These are phyloP conservation scores for Calycina herbarum DNA, from an alignment of 2,329 filamentous ascomycete species.

Conservation along the genomic window DNA sequence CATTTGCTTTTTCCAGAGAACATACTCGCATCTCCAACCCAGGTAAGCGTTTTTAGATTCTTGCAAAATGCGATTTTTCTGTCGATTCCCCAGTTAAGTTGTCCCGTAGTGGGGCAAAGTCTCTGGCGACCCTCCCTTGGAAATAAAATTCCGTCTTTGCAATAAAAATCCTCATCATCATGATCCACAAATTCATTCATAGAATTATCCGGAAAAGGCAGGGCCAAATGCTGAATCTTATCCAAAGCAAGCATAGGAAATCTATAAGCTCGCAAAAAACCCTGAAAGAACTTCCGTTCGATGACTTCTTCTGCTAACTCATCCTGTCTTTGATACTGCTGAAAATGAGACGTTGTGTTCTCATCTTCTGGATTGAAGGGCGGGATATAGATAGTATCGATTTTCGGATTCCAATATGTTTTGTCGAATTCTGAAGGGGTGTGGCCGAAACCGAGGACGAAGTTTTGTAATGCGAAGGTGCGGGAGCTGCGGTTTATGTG, in stretches of 20 bases:
- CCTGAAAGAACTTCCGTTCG: background rate
- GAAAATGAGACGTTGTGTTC: background rate
- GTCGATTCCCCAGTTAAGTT: background rate
- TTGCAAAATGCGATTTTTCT: background rate
- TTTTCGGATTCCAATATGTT: background rate
- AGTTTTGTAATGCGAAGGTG: background rate
- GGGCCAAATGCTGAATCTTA: background rate
- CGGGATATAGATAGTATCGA: background rate
- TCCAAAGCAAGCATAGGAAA: background rate
- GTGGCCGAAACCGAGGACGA: background rate
- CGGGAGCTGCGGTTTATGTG: background rate
- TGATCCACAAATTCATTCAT: background rate
- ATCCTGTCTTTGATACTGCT: background rate
- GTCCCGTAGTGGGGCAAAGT: background rate
- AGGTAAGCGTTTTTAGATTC: background rate
- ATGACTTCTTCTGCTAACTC: background rate
- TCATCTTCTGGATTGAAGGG: background rate
- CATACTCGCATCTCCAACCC: background rate
- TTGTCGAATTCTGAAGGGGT: background rate
- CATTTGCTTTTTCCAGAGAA: background rate
- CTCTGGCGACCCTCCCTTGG: background rate
- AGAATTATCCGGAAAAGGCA: background rate
- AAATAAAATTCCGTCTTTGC: background rate
- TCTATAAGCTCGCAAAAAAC: background rate
- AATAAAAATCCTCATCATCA: background rate